phyloP scores from a whole-genome alignment of 1,139 yeast species.

The Debaryomyces nepalensis region DNA sequence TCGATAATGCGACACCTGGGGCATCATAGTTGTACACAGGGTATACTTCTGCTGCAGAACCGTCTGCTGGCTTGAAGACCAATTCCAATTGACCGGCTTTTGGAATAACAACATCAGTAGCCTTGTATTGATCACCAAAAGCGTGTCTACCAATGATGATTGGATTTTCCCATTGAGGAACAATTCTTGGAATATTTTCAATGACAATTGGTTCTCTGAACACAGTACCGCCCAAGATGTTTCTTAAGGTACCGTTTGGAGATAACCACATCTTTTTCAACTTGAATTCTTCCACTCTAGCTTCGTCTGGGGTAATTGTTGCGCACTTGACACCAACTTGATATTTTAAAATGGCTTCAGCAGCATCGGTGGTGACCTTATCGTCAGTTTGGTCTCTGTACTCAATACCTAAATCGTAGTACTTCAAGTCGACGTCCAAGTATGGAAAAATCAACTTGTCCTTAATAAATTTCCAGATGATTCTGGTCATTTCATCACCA shows the following conservation, averaged over 20 bases:
- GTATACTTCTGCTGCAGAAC: constrained; percentile 55
- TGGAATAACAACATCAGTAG: constrained; percentile 81
- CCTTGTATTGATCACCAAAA: constrained; percentile 95
- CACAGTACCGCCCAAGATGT: constrained; percentile 93
- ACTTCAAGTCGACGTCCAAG: constrained; percentile 84
- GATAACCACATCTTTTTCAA: constrained; percentile 97
- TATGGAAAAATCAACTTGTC: constrained; percentile 82
- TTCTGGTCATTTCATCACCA: constrained; percentile 95
- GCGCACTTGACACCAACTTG: constrained; percentile 97
- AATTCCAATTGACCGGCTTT: constrained; percentile 79
- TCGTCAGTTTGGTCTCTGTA: constrained; percentile 88
- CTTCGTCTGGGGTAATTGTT: constrained; percentile 98
- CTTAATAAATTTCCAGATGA: constrained; percentile 87
- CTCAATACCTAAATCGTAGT: constrained; percentile 87
- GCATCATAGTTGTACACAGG: constrained; percentile 75
- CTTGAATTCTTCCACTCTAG: constrained; percentile 85
- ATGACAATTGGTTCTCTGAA: constrained; percentile 96
- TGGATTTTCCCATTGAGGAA: constrained; percentile 94
- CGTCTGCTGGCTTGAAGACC: constrained; percentile 78
- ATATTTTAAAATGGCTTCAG: constrained; percentile 83
- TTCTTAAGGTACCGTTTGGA: constrained; percentile 96
- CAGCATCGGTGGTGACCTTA: constrained; percentile 86
- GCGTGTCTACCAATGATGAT: constrained; percentile 97
- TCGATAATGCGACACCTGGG: constrained; percentile 86
- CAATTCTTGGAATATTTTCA: constrained; percentile 83